Percentiles rank a stretch among this genome's conserved stretches.
phyloP scores from a whole-genome alignment of 2,329 filamentous ascomycete species.

The Escovopsis sp. region DNA sequence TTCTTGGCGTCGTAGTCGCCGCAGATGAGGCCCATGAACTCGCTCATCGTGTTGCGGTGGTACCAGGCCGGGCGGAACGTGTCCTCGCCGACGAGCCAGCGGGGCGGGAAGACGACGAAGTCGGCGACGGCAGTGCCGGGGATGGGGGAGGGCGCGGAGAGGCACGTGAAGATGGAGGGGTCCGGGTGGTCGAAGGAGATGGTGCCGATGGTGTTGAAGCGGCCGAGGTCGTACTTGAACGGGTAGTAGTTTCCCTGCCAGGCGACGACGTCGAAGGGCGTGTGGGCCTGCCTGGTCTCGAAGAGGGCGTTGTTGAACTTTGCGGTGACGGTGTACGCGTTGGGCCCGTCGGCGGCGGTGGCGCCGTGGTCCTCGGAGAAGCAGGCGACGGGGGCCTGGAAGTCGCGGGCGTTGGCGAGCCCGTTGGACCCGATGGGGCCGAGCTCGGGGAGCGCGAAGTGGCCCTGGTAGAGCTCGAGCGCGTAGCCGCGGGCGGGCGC shows the following conservation, averaged over 20 bases:
- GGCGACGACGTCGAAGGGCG: slow-evolving; percentile 65
- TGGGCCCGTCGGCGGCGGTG: slow-evolving; percentile 23
- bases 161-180: slow-evolving; percentile 62
- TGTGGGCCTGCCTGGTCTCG: slow-evolving; percentile 49
- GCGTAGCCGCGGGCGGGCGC: slow-evolving; percentile 54
- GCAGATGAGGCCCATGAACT: slow-evolving; percentile 48
- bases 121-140: slow-evolving; percentile 53
- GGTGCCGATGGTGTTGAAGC: slow-evolving; percentile 60
- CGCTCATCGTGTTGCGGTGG: slow-evolving; percentile 54
- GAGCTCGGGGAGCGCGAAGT: slow-evolving; percentile 57
- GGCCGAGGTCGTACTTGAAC: slow-evolving; percentile 68
- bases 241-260: slow-evolving; percentile 75
- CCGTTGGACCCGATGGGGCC: slow-evolving; percentile 61
- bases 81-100: slow-evolving; percentile 55
- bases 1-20: slow-evolving; percentile 48
- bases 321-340: slow-evolving; percentile 34
- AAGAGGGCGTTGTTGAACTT: slow-evolving; percentile 57
- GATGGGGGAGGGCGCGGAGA: slow-evolving; percentile 45
- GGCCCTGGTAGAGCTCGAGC: slow-evolving; percentile 58
- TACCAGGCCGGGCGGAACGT: slow-evolving; percentile 63
- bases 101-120: slow-evolving; percentile 59
- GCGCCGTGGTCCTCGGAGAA: slow-evolving; percentile 47
- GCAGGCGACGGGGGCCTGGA: slow-evolving; percentile 54
- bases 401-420: slow-evolving; percentile 62
- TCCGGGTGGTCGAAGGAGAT: slow-evolving; percentile 67